phyloP scores from a whole-genome alignment of 352 stramenopile genomes.

The Phytophthora brassicae region DNA sequence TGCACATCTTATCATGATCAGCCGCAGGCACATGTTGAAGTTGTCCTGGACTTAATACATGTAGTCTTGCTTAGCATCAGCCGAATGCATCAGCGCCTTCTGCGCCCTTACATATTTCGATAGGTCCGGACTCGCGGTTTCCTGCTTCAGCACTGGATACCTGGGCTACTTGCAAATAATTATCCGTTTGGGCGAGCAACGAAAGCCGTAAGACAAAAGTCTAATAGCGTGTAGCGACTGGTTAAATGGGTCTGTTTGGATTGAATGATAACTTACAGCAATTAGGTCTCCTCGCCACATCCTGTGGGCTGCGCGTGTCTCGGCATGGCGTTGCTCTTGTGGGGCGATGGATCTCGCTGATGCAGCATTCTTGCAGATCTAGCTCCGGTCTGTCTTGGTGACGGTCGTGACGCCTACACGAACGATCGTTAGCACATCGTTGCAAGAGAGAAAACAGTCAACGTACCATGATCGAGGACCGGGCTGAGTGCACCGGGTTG shows the following conservation, averaged over 20 bases:
- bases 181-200: no score
- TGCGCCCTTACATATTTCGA: constrained; percentile 6
- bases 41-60: background rate
- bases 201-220: background rate
- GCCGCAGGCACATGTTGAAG: constrained; percentile 26
- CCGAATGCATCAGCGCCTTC: no score
- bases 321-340: constrained; percentile 19
- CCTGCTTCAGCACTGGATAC: constrained; percentile 17
- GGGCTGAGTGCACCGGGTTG: constrained; percentile 6
- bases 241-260: constrained; percentile 3
- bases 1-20: no score
- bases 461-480: constrained; percentile 23
- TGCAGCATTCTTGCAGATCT: constrained; percentile 13
- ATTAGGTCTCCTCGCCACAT: constrained; percentile 15
- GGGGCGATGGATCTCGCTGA: background rate
- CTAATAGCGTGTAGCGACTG: constrained; percentile 5
- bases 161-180: background rate
- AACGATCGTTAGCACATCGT: constrained; percentile 15
- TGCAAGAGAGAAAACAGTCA: constrained; percentile 3
- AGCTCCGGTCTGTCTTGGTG: constrained; percentile 20
- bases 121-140: background rate
- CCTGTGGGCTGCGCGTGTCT: constrained; percentile 22
- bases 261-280: background rate
- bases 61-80: no score
- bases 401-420: constrained; percentile 24